These are phyloP conservation scores for Symbiodinium pilosum DNA, from an alignment of 73 alveolate species.

Conservation along the genomic window DNA sequence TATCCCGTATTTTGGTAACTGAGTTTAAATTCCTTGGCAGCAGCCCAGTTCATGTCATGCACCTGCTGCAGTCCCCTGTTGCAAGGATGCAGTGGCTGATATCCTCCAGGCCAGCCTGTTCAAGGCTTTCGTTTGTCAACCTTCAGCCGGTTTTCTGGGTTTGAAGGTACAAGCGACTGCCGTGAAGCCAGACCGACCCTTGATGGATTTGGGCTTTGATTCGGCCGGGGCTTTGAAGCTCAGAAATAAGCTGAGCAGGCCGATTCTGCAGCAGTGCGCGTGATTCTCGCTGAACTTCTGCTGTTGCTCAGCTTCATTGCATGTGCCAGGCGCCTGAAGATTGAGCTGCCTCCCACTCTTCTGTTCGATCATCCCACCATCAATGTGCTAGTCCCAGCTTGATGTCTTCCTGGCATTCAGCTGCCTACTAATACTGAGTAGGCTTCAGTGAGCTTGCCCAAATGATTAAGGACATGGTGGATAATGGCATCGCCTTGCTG, in stretches of 20 bases:
- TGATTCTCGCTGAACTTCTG: too few relatives aligned
- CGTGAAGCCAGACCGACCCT: conserved; percentile 87
- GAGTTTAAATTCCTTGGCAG: too few relatives aligned
- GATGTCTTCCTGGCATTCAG: too few relatives aligned
- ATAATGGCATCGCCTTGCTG: conserved; percentile 68
- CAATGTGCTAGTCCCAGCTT: conserved; percentile 12
- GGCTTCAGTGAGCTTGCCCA: not conserved
- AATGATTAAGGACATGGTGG: conserved; percentile 69
- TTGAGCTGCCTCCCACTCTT: conserved; percentile 93
- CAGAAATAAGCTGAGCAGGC: conserved; percentile 81
- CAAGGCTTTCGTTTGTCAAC: not conserved
- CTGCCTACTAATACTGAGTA: too few relatives aligned
- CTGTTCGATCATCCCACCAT: conserved; percentile 93
- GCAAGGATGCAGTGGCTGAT: conserved; percentile 84
- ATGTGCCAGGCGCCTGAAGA: conserved; percentile 69
- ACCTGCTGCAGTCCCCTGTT: not conserved
- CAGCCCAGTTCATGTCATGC: too few relatives aligned
- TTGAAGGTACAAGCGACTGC: conserved; percentile 27
- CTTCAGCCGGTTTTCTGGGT: not conserved
- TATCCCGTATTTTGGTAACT: too few relatives aligned
- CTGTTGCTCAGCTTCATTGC: too few relatives aligned
- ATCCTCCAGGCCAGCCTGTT: conserved; percentile 38
- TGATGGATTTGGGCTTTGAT: conserved; percentile 93
- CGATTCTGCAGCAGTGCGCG: not conserved
- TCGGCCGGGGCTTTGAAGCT: conserved; percentile 79